phyloP scores from a whole-genome alignment of 257 asterid species.

The Rauvolfia tetraphylla region DNA sequence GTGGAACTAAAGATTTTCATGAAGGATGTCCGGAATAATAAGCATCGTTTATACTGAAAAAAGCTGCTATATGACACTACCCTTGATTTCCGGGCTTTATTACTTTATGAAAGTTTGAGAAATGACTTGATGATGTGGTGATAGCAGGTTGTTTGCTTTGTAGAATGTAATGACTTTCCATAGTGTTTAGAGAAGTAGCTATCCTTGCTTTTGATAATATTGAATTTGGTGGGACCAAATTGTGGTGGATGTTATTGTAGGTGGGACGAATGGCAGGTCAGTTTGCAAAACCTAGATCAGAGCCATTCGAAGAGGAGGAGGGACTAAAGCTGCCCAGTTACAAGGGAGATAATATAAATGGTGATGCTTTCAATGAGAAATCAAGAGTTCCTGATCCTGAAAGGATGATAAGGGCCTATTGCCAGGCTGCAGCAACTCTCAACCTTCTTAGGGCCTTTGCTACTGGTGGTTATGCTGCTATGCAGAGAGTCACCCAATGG shows the following conservation, averaged over 20 bases:
- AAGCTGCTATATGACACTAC: neutral
- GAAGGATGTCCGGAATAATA: neutral
- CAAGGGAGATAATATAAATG: slow-evolving; percentile 79
- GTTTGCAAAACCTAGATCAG: slow-evolving; percentile 79
- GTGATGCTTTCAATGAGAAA: slow-evolving; percentile 59
- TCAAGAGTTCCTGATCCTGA: slow-evolving; percentile 76
- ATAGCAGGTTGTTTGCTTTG: neutral
- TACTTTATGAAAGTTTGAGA: neutral
- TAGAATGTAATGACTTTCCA: neutral
- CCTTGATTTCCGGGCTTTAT: neutral
- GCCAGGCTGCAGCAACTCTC: slow-evolving; percentile 84
- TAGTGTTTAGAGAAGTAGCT: neutral
- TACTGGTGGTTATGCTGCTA: slow-evolving; percentile 85
- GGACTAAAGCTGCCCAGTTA: slow-evolving; percentile 85
- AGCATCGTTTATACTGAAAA: neutral
- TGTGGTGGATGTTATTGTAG: slow-evolving; percentile 26
- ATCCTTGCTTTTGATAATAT: neutral
- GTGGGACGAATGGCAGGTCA: slow-evolving; percentile 92
- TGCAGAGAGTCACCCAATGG: slow-evolving; percentile 89
- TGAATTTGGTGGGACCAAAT: neutral
- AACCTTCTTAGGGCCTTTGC: slow-evolving; percentile 83
- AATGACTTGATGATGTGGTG: neutral
- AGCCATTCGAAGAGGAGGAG: slow-evolving; percentile 50
- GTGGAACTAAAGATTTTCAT: neutral
- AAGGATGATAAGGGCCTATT: slow-evolving; percentile 78